Conservation (phyloP, 2,329 filamentous ascomycete genomes). For the Colletotrichum navitas region DNA sequence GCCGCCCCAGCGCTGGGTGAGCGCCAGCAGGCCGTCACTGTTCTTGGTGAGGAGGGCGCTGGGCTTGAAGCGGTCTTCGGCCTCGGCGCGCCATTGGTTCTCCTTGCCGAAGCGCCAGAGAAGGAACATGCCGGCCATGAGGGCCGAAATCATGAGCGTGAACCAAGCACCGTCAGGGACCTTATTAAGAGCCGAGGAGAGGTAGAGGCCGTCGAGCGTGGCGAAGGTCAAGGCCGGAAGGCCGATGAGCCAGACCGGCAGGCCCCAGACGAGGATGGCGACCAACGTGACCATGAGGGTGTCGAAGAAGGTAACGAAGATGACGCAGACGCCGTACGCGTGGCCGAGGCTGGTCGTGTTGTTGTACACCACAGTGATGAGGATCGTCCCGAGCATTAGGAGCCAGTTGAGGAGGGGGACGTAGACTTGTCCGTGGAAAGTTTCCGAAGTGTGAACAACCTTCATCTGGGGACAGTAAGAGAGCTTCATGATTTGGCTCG, state of each 20-base stretch:
- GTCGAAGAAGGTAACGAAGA: constrained; percentile 83
- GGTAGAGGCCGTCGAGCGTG: constrained; percentile 76
- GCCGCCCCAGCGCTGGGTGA: constrained; percentile 57
- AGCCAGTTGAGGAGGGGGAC: constrained; percentile 83
- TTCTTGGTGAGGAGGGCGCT: constrained; percentile 52
- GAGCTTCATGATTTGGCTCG: constrained; percentile 78
- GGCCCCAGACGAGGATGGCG: constrained; percentile 78
- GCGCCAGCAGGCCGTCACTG: constrained; percentile 46
- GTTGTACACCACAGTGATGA: constrained; percentile 80
- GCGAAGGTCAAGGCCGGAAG: constrained; percentile 73
- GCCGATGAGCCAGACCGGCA: constrained; percentile 71
- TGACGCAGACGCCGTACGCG: constrained; percentile 84
- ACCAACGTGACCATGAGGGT: constrained; percentile 81
- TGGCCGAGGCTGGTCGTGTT: constrained; percentile 79
- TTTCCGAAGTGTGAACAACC: constrained; percentile 76
- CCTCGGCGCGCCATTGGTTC: constrained; percentile 79
- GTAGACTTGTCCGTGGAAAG: constrained; percentile 81
- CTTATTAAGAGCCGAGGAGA: constrained; percentile 78
- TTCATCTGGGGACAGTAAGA: constrained; percentile 83
- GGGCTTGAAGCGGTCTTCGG: constrained; percentile 68
- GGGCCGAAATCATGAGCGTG: constrained; percentile 73
- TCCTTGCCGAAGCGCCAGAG: constrained; percentile 86
- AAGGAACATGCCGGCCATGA: constrained; percentile 75
- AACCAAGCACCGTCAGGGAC: constrained; percentile 85
- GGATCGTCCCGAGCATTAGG: constrained; percentile 80